phyloP scores from a whole-genome alignment of 768 basidiomycete species.

The Mycena leptocephala region DNA sequence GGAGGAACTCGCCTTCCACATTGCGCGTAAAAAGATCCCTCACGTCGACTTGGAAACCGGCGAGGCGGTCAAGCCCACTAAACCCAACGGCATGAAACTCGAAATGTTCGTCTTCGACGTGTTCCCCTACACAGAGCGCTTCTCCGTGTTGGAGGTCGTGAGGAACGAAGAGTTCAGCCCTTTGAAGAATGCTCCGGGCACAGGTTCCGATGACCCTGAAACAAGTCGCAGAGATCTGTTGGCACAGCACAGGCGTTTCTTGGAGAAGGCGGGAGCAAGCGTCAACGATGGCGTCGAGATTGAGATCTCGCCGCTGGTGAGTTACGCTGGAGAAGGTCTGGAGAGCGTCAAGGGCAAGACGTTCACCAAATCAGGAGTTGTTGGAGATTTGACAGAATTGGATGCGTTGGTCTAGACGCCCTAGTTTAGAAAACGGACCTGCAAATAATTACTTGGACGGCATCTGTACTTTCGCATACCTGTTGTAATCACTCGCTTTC shows the following conservation, averaged over 20 bases:
- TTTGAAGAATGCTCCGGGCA: conserved; percentile 97
- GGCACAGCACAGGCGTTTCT: conserved; percentile 89
- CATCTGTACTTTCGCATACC: conserved; percentile 39
- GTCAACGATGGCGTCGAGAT: conserved; percentile 86
- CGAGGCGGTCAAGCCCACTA: conserved; percentile 80
- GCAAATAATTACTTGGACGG: conserved; percentile 38
- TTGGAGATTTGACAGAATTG: conserved; percentile 77
- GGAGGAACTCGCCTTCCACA: conserved; percentile 94
- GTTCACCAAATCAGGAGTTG: conserved; percentile 83
- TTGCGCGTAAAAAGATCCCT: conserved; percentile 98
- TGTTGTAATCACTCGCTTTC: conserved; percentile 35
- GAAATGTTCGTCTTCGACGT: conserved; percentile 99
- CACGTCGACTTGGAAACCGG: conserved; percentile 83
- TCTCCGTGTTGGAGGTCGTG: conserved; percentile 91
- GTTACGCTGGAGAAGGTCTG: conserved; percentile 95
- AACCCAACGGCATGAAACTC: conserved; percentile 99
- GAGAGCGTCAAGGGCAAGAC: conserved; percentile 83
- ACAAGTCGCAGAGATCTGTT: conserved; percentile 94
- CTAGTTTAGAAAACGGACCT: conserved; percentile 31
- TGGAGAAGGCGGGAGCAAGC: conserved; percentile 83
- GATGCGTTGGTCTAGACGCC: conserved; percentile 71
- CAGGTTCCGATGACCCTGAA: conserved; percentile 90
- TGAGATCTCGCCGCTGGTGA: conserved; percentile 91
- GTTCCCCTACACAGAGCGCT: conserved; percentile 90
- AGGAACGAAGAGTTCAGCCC: conserved; percentile 96